Percentiles rank a stretch among this genome's conserved stretches.
Conservation (phyloP, 78 protist genomes). For the Protostelium mycophagum region DNA sequence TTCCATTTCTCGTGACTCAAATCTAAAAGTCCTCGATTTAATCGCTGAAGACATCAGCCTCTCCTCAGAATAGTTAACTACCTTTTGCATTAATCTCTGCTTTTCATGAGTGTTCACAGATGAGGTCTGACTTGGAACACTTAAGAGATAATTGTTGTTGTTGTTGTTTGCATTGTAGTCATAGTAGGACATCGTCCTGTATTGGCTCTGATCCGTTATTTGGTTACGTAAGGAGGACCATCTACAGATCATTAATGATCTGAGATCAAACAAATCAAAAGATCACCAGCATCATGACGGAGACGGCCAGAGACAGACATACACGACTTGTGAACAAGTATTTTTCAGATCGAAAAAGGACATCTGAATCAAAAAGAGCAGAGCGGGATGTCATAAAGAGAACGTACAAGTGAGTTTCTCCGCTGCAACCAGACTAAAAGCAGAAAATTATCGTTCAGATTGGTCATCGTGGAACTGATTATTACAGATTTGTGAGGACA, state of each 20-base stretch:
- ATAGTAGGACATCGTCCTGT: not conserved
- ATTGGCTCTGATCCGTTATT: too few species aligned
- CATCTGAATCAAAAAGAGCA: not conserved
- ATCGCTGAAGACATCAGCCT: not conserved
- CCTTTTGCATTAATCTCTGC: not conserved
- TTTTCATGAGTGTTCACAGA: not conserved
- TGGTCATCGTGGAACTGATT: too few species aligned
- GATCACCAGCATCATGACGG: not conserved
- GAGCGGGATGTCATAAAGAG: not conserved
- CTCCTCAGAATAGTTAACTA: not conserved
- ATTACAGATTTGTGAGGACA: not conserved
- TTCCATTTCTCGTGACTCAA: not conserved
- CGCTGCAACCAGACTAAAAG: not conserved
- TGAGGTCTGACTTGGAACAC: not conserved
- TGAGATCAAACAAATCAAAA: too few species aligned
- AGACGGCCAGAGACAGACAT: not conserved
- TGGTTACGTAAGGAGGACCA: too few species aligned
- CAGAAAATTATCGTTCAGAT: too few species aligned
- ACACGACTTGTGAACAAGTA: not conserved
- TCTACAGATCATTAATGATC: too few species aligned
- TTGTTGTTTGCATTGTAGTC: not conserved
- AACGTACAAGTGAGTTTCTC: not conserved
- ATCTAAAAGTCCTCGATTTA: not conserved
- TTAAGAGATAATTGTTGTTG: not conserved
- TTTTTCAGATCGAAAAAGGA: not conserved